Base-by-base conservation (phyloP, 495 filamentous ascomycete genomes). In the Trichoderma erinaceum region DNA sequence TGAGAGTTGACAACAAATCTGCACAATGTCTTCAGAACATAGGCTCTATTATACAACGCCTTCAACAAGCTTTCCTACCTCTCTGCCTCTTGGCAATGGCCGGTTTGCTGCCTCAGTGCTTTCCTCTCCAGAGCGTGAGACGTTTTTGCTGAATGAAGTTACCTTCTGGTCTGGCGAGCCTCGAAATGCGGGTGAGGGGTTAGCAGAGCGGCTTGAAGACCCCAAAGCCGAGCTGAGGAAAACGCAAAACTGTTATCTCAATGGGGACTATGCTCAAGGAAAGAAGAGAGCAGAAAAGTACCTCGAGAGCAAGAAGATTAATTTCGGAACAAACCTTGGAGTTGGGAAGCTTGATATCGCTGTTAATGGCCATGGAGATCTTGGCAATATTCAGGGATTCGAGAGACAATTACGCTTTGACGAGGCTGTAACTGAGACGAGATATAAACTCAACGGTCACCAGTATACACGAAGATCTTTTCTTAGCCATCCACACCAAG, bases 291-390 rank as follows among this genome's bases (percentile, higher is more conserved):
- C 69, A 4, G 67, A 70, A 21, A 41, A 69, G 69, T 69, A 38
- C 52, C 67, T 70, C 27, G 43, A 69, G 41, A 67, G 66, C 23
- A 29, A 27, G 32, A 68, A 70, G 63, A 15, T 29, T 21, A 70
- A 70, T 41, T 70, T 65, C 32, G 69, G 69, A 18, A 70, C 69
- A 27, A 70, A 70, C 61, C 43, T 70, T n/a, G 65, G 56, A 18
- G 69, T 70, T 43, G 69, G 66, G 21, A 69, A 44, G 35, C 58
- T 70, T 38, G 41, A 66, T n/a, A 67, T 70, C 23, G 61, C 15
- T 10, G 25, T 70, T 4, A 43, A 64, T 3, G 41, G 64, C 12
- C 63, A 67, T 11, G 67, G 27, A 29, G n/a, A 21, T 16, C 2
- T n/a, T 18, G 48, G 21, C 23, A 35, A 58, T 29, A 8, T 66